Percentiles rank a stretch among this genome's conserved stretches.
Evolutionary conservation across 108 stramenopile species (phyloP).

Genomic region (Cyclotella sp.): DNA sequence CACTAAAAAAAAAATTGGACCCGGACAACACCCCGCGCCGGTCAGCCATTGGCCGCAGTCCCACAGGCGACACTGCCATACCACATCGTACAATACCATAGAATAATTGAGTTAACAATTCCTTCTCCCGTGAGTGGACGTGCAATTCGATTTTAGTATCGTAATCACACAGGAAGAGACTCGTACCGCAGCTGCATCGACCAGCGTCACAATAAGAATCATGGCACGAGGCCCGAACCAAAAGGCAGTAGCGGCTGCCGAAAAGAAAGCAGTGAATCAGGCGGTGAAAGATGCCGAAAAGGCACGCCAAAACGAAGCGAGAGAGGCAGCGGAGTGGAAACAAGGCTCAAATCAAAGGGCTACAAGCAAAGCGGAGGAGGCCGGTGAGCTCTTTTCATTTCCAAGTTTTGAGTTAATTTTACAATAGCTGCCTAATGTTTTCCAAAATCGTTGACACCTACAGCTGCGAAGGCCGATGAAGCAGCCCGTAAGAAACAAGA

Average conservation of each 20-base stretch:
- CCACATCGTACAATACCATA: too few relatives aligned
- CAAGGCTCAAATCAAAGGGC: slow-evolving; percentile 71
- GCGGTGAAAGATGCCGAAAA: slow-evolving; percentile 70
- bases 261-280: slow-evolving; percentile 73
- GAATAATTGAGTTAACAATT: too few relatives aligned
- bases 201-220: slow-evolving; percentile 9
- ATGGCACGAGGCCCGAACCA: slow-evolving; percentile 56
- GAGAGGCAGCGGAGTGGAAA: slow-evolving; percentile 66
- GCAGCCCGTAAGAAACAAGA: slow-evolving; percentile 73
- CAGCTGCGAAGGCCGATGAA: slow-evolving; percentile 83
- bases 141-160: too few relatives aligned
- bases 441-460: not conserved
- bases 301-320: slow-evolving; percentile 47
- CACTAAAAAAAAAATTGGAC: too few relatives aligned
- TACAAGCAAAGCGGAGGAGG: slow-evolving; percentile 49
- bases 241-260: slow-evolving; percentile 66
- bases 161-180: not conserved
- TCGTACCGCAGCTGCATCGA: not conserved
- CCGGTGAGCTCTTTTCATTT: slow-evolving; percentile 25
- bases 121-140: too few relatives aligned
- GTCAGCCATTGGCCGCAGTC: too few relatives aligned
- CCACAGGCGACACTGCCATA: too few relatives aligned
- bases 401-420: not conserved
- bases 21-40: too few relatives aligned
- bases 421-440: not conserved